Conservation (phyloP, 2,329 filamentous ascomycete species). For the Canariomyces notabilis region DNA sequence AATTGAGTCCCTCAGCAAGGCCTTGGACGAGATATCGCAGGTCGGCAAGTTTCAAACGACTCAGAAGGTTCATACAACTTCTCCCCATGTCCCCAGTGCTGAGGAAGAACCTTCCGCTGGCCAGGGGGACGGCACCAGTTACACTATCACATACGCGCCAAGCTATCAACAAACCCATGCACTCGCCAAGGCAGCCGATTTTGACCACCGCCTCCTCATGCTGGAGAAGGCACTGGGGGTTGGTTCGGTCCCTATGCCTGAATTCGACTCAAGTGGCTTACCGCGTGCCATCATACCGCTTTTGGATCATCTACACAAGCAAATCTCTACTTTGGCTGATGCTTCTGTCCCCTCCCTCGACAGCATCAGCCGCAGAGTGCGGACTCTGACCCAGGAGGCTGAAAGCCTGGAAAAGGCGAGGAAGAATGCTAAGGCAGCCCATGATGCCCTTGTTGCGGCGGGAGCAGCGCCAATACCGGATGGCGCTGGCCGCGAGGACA, state of each 20-base stretch:
- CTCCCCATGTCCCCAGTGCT: constrained; percentile 16
- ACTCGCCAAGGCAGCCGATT: constrained; percentile 76
- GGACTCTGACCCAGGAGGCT: constrained; percentile 66
- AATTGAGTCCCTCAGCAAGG: constrained; percentile 64
- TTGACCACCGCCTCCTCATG: constrained; percentile 73
- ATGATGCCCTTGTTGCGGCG: constrained; percentile 52
- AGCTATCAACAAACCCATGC: constrained; percentile 64
- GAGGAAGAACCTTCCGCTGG: constrained; percentile 20
- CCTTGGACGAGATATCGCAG: constrained; percentile 60
- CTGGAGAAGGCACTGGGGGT: constrained; percentile 81
- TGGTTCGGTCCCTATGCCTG: constrained; percentile 61
- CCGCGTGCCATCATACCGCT: constrained; percentile 73
- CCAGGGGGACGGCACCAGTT: constrained; percentile 42
- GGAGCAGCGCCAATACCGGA: constrained; percentile 38
- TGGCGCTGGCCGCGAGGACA: constrained; percentile 39
- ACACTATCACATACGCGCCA: constrained; percentile 60
- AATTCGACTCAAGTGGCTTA: constrained; percentile 51
- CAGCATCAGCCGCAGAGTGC: constrained; percentile 63
- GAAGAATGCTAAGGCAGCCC: constrained; percentile 55
- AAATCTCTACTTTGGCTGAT: constrained; percentile 69
- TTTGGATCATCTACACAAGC: constrained; percentile 73
- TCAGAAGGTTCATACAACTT: constrained; percentile 24
- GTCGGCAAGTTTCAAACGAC: constrained; percentile 26
- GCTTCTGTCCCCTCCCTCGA: constrained; percentile 70
- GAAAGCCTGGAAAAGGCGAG: constrained; percentile 64